Conservation (phyloP, 345 rosid genomes). For the Viola odorata region DNA sequence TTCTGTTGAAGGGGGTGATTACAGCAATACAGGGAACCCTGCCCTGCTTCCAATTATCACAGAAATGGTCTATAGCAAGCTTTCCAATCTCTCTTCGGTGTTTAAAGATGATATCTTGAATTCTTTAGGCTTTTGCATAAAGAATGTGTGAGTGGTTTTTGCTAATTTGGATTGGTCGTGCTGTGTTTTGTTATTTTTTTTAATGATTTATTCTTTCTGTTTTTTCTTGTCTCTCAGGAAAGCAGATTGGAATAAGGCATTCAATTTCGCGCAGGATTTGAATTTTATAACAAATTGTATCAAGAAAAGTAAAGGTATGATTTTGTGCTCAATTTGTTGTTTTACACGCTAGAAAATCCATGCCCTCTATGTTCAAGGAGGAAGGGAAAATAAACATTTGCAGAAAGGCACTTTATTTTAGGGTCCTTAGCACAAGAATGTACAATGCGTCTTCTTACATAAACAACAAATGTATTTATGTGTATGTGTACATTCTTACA, state of each 20-base stretch:
- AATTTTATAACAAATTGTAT: constrained; percentile 64
- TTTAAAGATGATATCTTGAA: constrained; percentile 40
- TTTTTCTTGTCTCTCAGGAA: constrained; percentile 40
- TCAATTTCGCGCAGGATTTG: constrained; percentile 47
- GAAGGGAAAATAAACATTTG: too few species aligned
- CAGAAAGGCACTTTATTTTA: too few species aligned
- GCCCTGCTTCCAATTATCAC: constrained; percentile 43
- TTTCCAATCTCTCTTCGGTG: constrained; percentile 44
- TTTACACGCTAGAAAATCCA: too few species aligned
- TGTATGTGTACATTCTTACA: background rate
- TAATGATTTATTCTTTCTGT: constrained; percentile 1
- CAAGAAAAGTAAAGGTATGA: constrained; percentile 57
- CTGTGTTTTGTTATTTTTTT: background rate
- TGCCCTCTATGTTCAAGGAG: too few species aligned
- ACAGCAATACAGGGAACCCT: constrained; percentile 48
- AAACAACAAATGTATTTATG: background rate
- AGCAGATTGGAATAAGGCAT: constrained; percentile 70
- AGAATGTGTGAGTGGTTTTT: constrained; percentile 50
- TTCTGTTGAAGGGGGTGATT: constrained; percentile 53
- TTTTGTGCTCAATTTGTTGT: background rate
- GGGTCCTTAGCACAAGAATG: too few species aligned
- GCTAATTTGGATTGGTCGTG: too few species aligned
- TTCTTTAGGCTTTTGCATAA: constrained; percentile 57
- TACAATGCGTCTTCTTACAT: too few species aligned
- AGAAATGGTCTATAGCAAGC: constrained; percentile 40